A percentile compares a stretch with the other conserved stretches of the same genome.
Conservation (phyloP, 768 basidiomycete genomes). For the Tremella fuciformis region DNA sequence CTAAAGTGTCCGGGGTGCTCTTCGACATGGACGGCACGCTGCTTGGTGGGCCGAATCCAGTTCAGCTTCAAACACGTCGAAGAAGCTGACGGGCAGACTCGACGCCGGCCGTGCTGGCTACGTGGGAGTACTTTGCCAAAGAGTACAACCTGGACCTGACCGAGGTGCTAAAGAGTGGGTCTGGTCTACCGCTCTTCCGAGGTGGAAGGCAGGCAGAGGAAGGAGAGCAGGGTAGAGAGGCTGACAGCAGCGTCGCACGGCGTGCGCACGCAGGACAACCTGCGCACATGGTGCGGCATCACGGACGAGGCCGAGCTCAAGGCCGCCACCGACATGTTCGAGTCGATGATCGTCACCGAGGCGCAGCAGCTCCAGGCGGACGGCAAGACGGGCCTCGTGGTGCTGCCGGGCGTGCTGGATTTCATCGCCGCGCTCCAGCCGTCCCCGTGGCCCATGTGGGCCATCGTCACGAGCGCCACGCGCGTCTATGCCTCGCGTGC, state of each 20-base stretch:
- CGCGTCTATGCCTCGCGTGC: constrained; percentile 68
- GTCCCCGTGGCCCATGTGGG: constrained; percentile 57
- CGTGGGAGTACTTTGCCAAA: constrained; percentile 69
- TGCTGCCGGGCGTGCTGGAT: constrained; percentile 64
- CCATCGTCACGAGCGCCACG: constrained; percentile 83
- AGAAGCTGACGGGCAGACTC: constrained; percentile 64
- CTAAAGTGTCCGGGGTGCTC: constrained; percentile 14
- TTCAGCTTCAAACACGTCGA: neutral
- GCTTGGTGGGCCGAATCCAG: constrained; percentile 11
- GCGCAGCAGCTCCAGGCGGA: constrained; percentile 57
- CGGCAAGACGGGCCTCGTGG: constrained; percentile 56
- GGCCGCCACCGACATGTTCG: constrained; percentile 56
- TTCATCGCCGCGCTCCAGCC: constrained; percentile 56
- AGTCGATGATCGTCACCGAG: constrained; percentile 61
- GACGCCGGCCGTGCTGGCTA: constrained; percentile 73
- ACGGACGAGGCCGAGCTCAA: constrained; percentile 59
- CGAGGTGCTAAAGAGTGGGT: constrained; percentile 50
- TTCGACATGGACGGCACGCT: constrained; percentile 49
- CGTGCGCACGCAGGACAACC: constrained; percentile 69
- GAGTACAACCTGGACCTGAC: constrained; percentile 57
- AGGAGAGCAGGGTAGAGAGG: neutral
- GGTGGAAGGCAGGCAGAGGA: too few species aligned
- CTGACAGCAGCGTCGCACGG: constrained; percentile 65
- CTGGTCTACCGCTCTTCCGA: constrained; percentile 26
- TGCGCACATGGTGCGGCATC: constrained; percentile 67